Evolutionary conservation across 2,329 filamentous ascomycete genomes (phyloP).

Genomic region (Aspergillus sp.): DNA sequence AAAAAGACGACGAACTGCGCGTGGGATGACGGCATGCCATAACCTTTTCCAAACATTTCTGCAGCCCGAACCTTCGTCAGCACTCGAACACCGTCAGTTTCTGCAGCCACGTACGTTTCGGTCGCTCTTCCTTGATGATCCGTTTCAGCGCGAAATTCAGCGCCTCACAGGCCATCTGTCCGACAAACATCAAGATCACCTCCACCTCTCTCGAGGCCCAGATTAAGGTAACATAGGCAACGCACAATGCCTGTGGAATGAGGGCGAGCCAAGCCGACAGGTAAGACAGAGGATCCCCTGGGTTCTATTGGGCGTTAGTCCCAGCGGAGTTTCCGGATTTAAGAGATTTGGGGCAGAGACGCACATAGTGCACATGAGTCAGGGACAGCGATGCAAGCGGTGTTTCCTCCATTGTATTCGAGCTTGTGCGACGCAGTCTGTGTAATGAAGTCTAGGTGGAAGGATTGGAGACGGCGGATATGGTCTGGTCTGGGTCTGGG

Average conservation of each 20-base stretch:
- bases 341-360: conserved; percentile 19
- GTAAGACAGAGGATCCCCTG: conserved; percentile 73
- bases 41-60: conserved; percentile 78
- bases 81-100: neutral
- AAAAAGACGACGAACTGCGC: conserved; percentile 93
- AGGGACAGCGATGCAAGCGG: conserved; percentile 82
- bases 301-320: conserved; percentile 53
- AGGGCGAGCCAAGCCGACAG: conserved; percentile 89
- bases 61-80: conserved; percentile 2
- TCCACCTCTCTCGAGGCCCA: conserved; percentile 88
- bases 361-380: conserved; percentile 92
- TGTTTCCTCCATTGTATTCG: conserved; percentile 21
- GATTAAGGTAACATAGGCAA: conserved; percentile 82
- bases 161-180: conserved; percentile 84
- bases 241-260: conserved; percentile 79
- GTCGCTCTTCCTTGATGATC: conserved; percentile 83
- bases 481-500: too few relatives aligned
- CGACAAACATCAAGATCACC: conserved; percentile 78
- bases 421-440: neutral
- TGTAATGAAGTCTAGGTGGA: too few relatives aligned
- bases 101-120: conserved; percentile 52
- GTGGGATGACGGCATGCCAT: conserved; percentile 95
- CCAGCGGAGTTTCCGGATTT: neutral
- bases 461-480: too few relatives aligned
- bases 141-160: conserved; percentile 86